Evolutionary conservation across 345 rosid genomes (phyloP).

Genomic region (Aethionema arabicum): DNA sequence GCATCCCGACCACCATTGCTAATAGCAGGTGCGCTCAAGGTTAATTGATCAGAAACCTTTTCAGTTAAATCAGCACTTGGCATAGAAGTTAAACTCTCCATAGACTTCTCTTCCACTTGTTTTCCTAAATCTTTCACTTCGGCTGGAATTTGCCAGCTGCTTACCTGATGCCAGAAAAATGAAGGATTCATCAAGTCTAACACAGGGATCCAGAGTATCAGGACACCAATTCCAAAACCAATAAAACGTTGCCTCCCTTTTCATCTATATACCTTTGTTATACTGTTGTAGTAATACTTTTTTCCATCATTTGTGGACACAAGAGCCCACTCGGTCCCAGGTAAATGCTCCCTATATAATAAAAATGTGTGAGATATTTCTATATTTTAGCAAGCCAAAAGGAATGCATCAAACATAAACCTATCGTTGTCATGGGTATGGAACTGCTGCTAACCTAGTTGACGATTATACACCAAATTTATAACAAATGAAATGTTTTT

Average conservation of each 20-base stretch:
- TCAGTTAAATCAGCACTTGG: conserved; percentile 48
- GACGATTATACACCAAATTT: conserved; percentile 13
- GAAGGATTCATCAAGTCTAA: conserved; percentile 18
- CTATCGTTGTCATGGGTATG: conserved; percentile 7
- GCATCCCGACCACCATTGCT: conserved; percentile 89
- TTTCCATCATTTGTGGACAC: conserved; percentile 86
- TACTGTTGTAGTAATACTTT: conserved; percentile 85
- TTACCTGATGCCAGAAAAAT: conserved; percentile 49
- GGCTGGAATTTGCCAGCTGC: conserved; percentile 93
- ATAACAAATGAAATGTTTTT: conserved; percentile 6
- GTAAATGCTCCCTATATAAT: conserved; percentile 67
- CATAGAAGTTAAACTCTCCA: conserved; percentile 45
- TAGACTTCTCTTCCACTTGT: conserved; percentile 55
- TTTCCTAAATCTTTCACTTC: conserved; percentile 77
- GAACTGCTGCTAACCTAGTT: conserved; percentile 22
- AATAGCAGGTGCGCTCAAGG: conserved; percentile 78
- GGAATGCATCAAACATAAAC: conserved; percentile 1
- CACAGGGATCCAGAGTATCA: conserved; percentile 14
- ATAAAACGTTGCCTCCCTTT: conserved; percentile 7
- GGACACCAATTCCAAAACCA: conserved; percentile 6
- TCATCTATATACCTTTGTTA: conserved; percentile 63
- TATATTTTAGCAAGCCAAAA: conserved; percentile 12
- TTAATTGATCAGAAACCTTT: conserved; percentile 52
- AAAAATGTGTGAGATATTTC: conserved; percentile 10
- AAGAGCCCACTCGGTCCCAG: conserved; percentile 85